Conservation (phyloP, 2,329 filamentous ascomycete species). For the Diaporthe sp. region DNA sequence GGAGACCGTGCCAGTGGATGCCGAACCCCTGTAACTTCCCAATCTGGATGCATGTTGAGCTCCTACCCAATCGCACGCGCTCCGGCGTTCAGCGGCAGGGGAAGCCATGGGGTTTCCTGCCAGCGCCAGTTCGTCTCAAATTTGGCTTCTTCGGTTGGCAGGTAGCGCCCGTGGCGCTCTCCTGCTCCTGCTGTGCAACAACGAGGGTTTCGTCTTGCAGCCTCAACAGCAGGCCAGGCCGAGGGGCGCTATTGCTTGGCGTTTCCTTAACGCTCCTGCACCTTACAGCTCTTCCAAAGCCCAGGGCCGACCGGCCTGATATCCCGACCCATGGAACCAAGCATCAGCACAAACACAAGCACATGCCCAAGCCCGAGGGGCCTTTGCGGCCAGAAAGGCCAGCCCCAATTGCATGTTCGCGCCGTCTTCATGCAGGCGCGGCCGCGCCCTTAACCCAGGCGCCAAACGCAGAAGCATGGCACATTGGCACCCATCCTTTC, state of each 20-base stretch:
- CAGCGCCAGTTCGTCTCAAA: slow-evolving; percentile 20
- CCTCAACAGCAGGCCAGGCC: neutral
- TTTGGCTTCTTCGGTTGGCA: neutral
- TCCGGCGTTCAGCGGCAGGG: slow-evolving; percentile 1
- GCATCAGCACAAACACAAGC: neutral
- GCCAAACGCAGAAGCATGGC: neutral
- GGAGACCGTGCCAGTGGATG: neutral
- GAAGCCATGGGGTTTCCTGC: neutral
- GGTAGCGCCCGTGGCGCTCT: slow-evolving; percentile 21
- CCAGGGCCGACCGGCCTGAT: slow-evolving; percentile 3
- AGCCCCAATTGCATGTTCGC: slow-evolving; percentile 10
- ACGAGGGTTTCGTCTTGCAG: slow-evolving; percentile 25
- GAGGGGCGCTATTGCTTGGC: slow-evolving; percentile 4
- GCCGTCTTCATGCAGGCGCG: slow-evolving; percentile 14
- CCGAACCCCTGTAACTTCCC: slow-evolving; percentile 35
- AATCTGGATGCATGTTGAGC: slow-evolving; percentile 12
- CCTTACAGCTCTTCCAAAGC: neutral
- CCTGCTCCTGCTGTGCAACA: slow-evolving; percentile 26
- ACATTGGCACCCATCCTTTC: neutral
- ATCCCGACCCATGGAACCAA: neutral
- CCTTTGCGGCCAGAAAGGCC: neutral
- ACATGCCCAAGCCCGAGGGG: neutral
- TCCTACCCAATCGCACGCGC: slow-evolving; percentile 29
- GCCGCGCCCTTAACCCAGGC: neutral
- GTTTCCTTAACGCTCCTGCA: slow-evolving; percentile 28